phyloP scores from a whole-genome alignment of 257 asterid species.

The Nemophila menziesii region DNA sequence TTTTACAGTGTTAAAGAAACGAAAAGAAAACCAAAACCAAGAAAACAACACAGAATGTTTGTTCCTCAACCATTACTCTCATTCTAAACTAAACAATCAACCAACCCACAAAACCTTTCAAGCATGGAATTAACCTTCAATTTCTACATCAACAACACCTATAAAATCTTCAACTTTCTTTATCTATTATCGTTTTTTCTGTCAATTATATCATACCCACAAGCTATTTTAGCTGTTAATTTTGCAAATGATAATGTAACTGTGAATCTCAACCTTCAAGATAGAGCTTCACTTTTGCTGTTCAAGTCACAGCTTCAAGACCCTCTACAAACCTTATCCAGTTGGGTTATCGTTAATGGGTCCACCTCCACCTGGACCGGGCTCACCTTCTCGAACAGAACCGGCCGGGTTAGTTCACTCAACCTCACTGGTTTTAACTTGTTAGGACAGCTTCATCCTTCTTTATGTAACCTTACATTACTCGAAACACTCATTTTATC shows the following conservation, averaged over 20 bases:
- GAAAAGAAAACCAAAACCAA: no score
- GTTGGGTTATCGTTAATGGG: constrained; percentile 43
- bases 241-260: constrained; percentile 5
- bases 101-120: constrained; percentile 1
- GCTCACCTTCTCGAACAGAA: constrained; percentile 39
- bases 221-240: constrained; percentile 15
- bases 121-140: constrained; percentile 23
- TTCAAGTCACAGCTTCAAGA: constrained; percentile 53
- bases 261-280: constrained; percentile 17
- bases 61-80: constrained; percentile 14
- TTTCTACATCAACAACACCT: constrained; percentile 5
- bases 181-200: constrained; percentile 10
- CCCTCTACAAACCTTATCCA: constrained; percentile 28
- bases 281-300: constrained; percentile 44
- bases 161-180: constrained; percentile 10
- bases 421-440: constrained; percentile 58
- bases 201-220: constrained; percentile 13
- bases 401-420: constrained; percentile 51
- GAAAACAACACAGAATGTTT: constrained; percentile 27
- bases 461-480: constrained; percentile 56
- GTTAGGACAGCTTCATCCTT: constrained; percentile 48
- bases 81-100: neutral
- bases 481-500: constrained; percentile 55
- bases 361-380: constrained; percentile 33
- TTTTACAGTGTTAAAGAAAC: no score